phyloP scores from a whole-genome alignment of 192 early-diverging fungal genomes.

The Chytriomyces sp. region DNA sequence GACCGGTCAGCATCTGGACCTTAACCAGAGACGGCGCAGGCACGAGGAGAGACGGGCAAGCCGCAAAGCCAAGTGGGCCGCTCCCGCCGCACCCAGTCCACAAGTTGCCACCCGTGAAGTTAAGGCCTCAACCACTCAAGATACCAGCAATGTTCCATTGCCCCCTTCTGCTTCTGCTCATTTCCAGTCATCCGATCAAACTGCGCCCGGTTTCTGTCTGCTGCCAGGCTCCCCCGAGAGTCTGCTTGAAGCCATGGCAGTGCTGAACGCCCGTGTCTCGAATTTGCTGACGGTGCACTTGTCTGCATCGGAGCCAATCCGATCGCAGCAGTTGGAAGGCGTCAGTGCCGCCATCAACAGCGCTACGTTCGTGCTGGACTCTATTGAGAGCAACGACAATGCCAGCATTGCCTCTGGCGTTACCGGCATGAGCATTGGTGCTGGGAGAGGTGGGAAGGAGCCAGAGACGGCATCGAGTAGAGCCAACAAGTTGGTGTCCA shows the following conservation, averaged over 20 bases:
- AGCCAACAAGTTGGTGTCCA: constrained; percentile 1
- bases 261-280: constrained; percentile 4
- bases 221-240: neutral
- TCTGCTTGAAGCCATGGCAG: constrained; percentile 9
- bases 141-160: neutral
- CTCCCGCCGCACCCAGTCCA: neutral
- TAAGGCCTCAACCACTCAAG: neutral
- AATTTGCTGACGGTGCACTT: constrained; percentile 2
- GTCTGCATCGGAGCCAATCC: neutral
- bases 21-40: constrained; percentile 1
- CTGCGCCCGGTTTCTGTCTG: neutral
- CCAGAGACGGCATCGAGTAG: constrained; percentile 2
- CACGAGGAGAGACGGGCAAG: constrained; percentile 3
- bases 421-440: neutral
- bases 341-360: constrained; percentile 20
- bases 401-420: neutral
- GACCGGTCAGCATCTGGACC: constrained; percentile 10
- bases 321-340: constrained; percentile 1
- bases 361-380: constrained; percentile 20
- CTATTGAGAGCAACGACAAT: constrained; percentile 1
- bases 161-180: neutral
- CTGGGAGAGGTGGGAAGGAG: neutral
- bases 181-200: neutral
- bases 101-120: neutral
- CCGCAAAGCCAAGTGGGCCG: constrained; percentile 9